A percentile compares a stretch with the other conserved stretches of the same genome.
Evolutionary conservation across 495 filamentous ascomycete species (phyloP).

Genomic region (Aspergillus egyptiacus): DNA sequence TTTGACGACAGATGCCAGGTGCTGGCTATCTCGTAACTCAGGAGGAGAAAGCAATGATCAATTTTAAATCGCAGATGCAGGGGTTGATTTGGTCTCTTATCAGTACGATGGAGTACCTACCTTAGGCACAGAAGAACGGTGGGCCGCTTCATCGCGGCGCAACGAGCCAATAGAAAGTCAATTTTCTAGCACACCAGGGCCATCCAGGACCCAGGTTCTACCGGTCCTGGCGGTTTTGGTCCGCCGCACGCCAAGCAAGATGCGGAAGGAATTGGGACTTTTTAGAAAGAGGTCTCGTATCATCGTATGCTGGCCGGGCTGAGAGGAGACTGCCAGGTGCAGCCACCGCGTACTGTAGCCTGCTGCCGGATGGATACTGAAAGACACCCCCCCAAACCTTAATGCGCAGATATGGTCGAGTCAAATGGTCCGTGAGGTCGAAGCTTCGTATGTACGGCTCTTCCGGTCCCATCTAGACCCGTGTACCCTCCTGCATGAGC

Average conservation of each 20-base stretch:
- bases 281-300: no score
- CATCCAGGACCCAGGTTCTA: background rate
- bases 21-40: no score
- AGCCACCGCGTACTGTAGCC: background rate
- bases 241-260: slow-evolving; percentile 2
- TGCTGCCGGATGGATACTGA: slow-evolving; percentile 3
- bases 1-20: background rate
- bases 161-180: slow-evolving; percentile 1
- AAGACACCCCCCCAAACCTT: background rate
- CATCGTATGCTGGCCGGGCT: background rate
- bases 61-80: background rate
- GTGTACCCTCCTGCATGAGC: no score
- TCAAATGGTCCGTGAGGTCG: slow-evolving; percentile 5
- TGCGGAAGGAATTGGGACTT: background rate
- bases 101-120: no score
- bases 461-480: no score
- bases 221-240: background rate
- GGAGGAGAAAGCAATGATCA: background rate
- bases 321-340: background rate
- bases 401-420: slow-evolving; percentile 4
- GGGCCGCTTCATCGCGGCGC: background rate
- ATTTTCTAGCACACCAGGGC: background rate
- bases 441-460: background rate
- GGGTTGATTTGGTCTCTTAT: background rate
- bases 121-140: slow-evolving; percentile 8